Evolutionary conservation across 2,329 filamentous ascomycete species (phyloP).

Genomic region (Alternaria rosae): DNA sequence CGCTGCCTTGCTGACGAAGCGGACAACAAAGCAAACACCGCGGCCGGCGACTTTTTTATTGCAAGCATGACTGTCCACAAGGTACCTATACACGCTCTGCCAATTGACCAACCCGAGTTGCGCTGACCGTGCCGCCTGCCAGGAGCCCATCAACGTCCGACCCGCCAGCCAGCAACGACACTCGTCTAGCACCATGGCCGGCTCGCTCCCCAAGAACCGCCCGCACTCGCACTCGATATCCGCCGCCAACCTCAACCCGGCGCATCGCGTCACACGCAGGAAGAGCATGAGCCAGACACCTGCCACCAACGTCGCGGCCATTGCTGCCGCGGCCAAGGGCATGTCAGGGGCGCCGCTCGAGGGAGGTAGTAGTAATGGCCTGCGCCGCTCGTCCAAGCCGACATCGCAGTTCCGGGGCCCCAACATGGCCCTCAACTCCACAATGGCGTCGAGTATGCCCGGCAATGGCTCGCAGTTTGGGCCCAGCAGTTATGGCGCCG

Average conservation of each 20-base stretch:
- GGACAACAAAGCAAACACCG: conserved; percentile 23
- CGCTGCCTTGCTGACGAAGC: conserved; percentile 22
- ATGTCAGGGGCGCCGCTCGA: conserved; percentile 67
- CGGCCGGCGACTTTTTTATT: conserved; percentile 13
- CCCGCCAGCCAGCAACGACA: conserved; percentile 56
- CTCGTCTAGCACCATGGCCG: conserved; percentile 58
- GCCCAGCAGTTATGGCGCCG: conserved; percentile 44
- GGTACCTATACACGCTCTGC: conserved; percentile 27
- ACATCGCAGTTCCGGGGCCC: conserved; percentile 55
- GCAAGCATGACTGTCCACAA: conserved; percentile 50
- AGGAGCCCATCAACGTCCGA: conserved; percentile 54
- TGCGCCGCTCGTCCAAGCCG: conserved; percentile 73
- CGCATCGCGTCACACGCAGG: conserved; percentile 86
- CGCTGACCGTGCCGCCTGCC: conserved; percentile 38
- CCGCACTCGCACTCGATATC: conserved; percentile 84
- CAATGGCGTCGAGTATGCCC: conserved; percentile 73
- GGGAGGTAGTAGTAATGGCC: conserved; percentile 46
- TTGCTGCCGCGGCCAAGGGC: conserved; percentile 74
- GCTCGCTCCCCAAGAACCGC: conserved; percentile 72
- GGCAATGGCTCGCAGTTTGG: conserved; percentile 55
- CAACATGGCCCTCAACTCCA: conserved; percentile 63
- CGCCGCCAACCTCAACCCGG: conserved; percentile 76
- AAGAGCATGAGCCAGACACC: conserved; percentile 89
- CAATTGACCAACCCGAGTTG: conserved; percentile 22
- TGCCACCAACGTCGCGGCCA: conserved; percentile 74